phyloP scores from a whole-genome alignment of 1,139 yeast species.

The Pichia sp. region DNA sequence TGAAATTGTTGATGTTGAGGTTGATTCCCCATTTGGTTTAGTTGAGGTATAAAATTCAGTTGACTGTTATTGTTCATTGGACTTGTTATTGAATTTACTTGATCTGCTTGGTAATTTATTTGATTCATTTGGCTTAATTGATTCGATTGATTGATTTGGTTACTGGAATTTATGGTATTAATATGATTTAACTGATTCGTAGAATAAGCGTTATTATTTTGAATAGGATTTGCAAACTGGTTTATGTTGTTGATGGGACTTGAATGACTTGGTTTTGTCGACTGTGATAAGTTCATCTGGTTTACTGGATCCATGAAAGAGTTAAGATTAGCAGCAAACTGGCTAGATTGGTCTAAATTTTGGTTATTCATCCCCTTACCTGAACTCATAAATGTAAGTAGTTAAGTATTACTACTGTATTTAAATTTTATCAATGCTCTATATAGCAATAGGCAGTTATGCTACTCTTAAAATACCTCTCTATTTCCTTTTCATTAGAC shows the following conservation, averaged over 20 bases:
- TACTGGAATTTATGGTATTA: background rate
- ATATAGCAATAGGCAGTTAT: no score
- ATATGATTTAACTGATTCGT: background rate
- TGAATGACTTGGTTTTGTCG: background rate
- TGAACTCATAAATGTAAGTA: no score
- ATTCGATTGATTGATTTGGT: background rate
- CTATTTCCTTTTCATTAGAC: no score
- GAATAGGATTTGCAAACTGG: no score
- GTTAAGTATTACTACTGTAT: no score
- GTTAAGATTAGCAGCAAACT: slow-evolving; percentile 2
- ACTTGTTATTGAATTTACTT: no score
- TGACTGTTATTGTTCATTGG: background rate
- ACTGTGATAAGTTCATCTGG: background rate
- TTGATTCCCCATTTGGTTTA: background rate
- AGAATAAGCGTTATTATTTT: background rate
- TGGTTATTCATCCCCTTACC: background rate
- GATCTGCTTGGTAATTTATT: background rate
- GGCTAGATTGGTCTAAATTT: background rate
- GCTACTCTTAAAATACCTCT: no score
- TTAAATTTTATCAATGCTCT: no score
- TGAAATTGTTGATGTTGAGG: background rate
- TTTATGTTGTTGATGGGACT: background rate
- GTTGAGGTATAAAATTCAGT: background rate
- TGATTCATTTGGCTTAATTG: background rate
- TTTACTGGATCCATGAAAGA: slow-evolving; percentile 3